Base-by-base conservation (phyloP, 495 filamentous ascomycete genomes). In the Tuber calosporum region DNA sequence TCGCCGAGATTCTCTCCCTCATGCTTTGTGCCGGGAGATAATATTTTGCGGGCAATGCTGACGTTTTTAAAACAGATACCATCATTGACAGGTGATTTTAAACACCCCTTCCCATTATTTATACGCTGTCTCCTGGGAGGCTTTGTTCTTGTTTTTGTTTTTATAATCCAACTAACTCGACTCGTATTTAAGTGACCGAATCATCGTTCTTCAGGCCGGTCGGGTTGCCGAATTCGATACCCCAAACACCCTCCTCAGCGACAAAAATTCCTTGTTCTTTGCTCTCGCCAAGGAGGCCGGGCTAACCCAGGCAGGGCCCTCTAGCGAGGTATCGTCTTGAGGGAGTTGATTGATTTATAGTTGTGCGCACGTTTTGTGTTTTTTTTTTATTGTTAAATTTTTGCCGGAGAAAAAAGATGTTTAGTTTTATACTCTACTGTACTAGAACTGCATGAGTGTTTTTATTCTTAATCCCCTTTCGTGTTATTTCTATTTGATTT, bases 151-250 rank as follows among this genome's bases (percentile, higher is more conserved):
- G 15, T 34, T 62, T 62, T 34, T 62, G 13, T 62, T 62, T 62
- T 34, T 34, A 62, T 34, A 30, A 15, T 4, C 30, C 53, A 62
- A 19, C 53, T 62, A 77, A 70, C 19, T 37, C 68, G 26, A 43
- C 71, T 69, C 22, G 38, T n/a, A 39, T 66, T 4, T 45, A 2
- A 80, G 78, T 73, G 78, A 80, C 42, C 78, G 78, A 67, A 73
- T 80, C 40, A 79, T 80, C 38, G 78, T 80, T 41, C 78, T 80
- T 34, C 73, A 73, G 40, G 78, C 78, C 37, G 78, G 78, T 36
- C 83, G 82, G n/a, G 85, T 89, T 53, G 86, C 82, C 69, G 87
- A 89, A 77, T 89, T 88, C 76, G 87, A 88, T 79, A 88, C 87
- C 42, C 87, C 86, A 1, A 41, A 68, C 48, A 53, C 68, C 34